Conservation (phyloP, 257 asterid species). For the Capsicum pubescens region DNA sequence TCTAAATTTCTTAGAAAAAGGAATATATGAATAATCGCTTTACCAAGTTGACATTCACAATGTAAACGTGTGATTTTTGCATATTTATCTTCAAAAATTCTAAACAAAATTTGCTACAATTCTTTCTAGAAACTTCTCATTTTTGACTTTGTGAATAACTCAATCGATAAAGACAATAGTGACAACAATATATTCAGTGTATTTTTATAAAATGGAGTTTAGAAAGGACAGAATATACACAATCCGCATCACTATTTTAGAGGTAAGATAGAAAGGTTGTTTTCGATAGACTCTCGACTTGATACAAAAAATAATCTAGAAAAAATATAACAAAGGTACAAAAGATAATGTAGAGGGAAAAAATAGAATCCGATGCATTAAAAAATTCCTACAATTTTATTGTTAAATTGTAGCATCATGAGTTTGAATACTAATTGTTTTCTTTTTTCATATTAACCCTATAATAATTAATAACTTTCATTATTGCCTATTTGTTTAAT, state of each 20-base stretch:
- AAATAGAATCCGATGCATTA: no score
- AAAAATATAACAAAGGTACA: no score
- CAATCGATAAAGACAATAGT: not conserved
- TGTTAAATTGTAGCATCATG: not conserved
- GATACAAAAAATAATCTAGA: no score
- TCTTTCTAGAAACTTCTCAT: not conserved
- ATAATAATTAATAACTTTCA: not conserved
- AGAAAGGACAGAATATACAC: no score
- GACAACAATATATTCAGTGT: no score
- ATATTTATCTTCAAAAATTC: not conserved
- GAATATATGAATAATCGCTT: not conserved
- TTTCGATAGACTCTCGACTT: no score
- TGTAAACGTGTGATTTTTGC: not conserved
- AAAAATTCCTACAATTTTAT: no score
- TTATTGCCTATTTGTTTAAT: not conserved
- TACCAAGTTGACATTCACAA: not conserved
- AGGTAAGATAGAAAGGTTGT: no score
- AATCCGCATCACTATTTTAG: no score
- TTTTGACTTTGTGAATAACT: not conserved
- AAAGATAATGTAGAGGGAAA: no score
- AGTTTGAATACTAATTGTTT: not conserved
- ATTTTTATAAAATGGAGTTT: no score
- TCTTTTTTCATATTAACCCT: not conserved
- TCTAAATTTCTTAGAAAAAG: not conserved
- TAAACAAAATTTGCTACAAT: conserved; percentile 9